phyloP scores from a whole-genome alignment of 1,139 yeast genomes.

The Hyphopichia fennica region DNA sequence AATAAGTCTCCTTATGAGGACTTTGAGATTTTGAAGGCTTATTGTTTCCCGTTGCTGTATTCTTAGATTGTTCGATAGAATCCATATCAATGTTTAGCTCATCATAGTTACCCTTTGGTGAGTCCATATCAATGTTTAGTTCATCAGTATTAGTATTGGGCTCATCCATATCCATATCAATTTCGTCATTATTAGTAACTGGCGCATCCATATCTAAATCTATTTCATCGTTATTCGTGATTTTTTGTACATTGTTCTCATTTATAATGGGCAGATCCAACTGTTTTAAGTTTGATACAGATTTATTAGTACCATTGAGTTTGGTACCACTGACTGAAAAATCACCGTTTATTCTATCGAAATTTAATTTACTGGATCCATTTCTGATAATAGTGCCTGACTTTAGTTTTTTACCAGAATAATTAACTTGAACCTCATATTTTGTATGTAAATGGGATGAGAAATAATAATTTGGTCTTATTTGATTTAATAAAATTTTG shows the following conservation, averaged over 20 bases:
- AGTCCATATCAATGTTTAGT: conserved; percentile 14
- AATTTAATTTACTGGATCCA: not conserved
- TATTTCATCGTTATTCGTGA: conserved; percentile 7
- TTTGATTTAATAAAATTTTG: conserved; percentile 47
- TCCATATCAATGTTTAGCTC: too few relatives aligned
- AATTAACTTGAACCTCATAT: conserved; percentile 55
- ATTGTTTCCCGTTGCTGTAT: not conserved
- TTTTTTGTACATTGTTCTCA: not conserved
- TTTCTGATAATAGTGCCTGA: not conserved
- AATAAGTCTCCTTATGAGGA: conserved; percentile 41
- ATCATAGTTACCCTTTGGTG: not conserved
- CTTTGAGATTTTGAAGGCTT: not conserved
- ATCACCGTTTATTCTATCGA: not conserved
- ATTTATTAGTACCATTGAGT: not conserved
- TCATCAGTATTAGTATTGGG: conserved; percentile 13
- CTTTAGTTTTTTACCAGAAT: not conserved
- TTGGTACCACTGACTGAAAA: not conserved
- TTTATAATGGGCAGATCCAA: too few relatives aligned
- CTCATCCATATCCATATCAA: conserved; percentile 16
- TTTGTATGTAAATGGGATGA: conserved; percentile 86
- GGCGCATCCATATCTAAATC: conserved; percentile 9
- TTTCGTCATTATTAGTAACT: conserved; percentile 31
- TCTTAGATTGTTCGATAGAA: not conserved
- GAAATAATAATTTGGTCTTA: conserved; percentile 77
- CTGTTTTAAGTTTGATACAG: too few relatives aligned